Evolutionary conservation across 1,139 yeast species (phyloP), one percentile per base, ranked within the genome.

Genomic region (Pichia kudriavzevii): DNA sequence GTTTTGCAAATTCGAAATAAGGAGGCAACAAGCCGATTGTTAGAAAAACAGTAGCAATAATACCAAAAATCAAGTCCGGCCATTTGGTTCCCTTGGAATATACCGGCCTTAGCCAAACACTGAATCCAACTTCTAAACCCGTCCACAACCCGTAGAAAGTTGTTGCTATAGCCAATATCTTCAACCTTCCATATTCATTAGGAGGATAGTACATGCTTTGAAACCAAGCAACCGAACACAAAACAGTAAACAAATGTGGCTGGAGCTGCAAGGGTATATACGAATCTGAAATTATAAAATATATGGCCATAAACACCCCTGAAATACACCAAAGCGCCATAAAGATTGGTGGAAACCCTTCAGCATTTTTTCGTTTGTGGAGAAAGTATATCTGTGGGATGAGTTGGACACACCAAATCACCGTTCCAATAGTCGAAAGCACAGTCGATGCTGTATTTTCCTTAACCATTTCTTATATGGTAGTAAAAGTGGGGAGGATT

Each of bases 21-120:
- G 96, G 96, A 1, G 96, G 96, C 2, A 88, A 50, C 30, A 88
- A 64, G 0, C 97, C 97, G 2, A 72, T 50, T 0, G 84, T 94
- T 19, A 88, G 63, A 18, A 83, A 56, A 0, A 87, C 65, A 1
- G 94, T 75, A 0, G 96, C 95, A 26, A 83, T 45, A 12, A 83
- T 69, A 13, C 78, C 79, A 34, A 73, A 57, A 5, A 72, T 58
- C 33, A 72, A 52, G 61, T 68, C 59, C 3, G 78, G 78, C 73
- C 77, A 72, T 18, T 52, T 53, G 2, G 55, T 68, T 0, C 75
- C 78, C n/a, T 59, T 43, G 11, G 64, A 49, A 49, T 73, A 61
- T 2, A 72, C 55, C 0, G 73, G 72, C 23, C 74, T 58, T 20
- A 73, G 53, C 67, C 75, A 69, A 6, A 72, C 43, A 2, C 69